A percentile compares a stretch with the other conserved stretches of the same genome.
Evolutionary conservation across 495 filamentous ascomycete species (phyloP).

Genomic region (Hyphodiscus hymeniophilus): DNA sequence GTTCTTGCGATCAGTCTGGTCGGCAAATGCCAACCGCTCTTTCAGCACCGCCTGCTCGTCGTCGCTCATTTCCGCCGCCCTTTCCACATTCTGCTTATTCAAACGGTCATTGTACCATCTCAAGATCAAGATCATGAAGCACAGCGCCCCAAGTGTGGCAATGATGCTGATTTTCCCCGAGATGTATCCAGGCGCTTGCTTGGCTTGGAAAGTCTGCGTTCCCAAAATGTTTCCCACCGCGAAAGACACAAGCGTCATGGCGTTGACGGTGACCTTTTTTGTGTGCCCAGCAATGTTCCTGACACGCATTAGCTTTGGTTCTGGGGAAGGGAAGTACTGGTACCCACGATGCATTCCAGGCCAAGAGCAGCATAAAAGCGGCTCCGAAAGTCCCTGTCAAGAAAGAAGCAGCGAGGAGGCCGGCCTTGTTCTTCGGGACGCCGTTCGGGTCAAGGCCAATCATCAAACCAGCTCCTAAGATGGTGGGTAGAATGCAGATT

Average conservation of each 20-base stretch:
- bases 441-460: constrained; percentile 48
- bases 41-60: constrained; percentile 39
- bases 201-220: constrained; percentile 18
- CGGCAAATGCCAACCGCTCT: constrained; percentile 43
- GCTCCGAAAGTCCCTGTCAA: constrained; percentile 15
- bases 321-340: not conserved
- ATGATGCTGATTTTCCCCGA: constrained; percentile 61
- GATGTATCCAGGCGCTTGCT: constrained; percentile 46
- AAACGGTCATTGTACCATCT: constrained; percentile 47
- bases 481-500: constrained; percentile 30
- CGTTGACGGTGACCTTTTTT: constrained; percentile 17
- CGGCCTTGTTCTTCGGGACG: constrained; percentile 29
- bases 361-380: constrained; percentile 11
- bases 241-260: constrained; percentile 12
- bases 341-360: constrained; percentile 18
- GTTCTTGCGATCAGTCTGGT: constrained; percentile 15
- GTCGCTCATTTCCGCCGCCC: constrained; percentile 42
- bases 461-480: constrained; percentile 57
- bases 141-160: constrained; percentile 48
- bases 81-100: constrained; percentile 54
- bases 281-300: constrained; percentile 17
- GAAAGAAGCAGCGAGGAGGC: constrained; percentile 10
- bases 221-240: constrained; percentile 15
- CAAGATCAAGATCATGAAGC: constrained; percentile 50
- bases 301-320: not conserved